Percentiles rank a stretch among this genome's conserved stretches.
These are phyloP conservation scores for Alnus rubra DNA, from an alignment of 306 rosid genomes.

Conservation along the genomic window DNA sequence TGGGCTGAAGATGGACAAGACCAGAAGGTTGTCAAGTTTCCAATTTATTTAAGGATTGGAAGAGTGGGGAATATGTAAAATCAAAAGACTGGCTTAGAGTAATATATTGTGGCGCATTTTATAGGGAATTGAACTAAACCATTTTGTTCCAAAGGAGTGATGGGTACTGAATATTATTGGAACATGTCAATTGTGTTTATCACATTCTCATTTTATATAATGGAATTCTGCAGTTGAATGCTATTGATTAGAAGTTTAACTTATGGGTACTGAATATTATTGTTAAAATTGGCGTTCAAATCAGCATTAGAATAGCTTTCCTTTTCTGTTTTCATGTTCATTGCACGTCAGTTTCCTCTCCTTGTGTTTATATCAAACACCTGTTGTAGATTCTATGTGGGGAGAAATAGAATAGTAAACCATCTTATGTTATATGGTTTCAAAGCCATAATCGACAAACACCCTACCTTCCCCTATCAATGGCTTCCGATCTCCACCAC, in stretches of 20 bases:
- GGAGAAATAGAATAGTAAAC: too few relatives aligned
- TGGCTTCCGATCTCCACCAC: too few relatives aligned
- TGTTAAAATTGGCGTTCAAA: too few relatives aligned
- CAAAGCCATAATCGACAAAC: too few relatives aligned
- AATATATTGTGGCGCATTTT: background rate
- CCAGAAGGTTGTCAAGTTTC: conserved; percentile 49
- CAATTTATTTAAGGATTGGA: conserved; percentile 69
- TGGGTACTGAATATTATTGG: background rate
- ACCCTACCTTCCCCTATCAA: too few relatives aligned
- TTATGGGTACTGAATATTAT: too few relatives aligned
- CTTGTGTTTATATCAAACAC: too few relatives aligned
- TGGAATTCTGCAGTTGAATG: background rate
- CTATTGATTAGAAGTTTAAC: background rate
- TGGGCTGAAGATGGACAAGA: conserved; percentile 55
- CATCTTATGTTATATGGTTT: too few relatives aligned
- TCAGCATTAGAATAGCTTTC: too few relatives aligned
- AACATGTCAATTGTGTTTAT: background rate
- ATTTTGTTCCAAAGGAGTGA: background rate
- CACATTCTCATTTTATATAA: background rate
- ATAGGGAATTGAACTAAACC: background rate
- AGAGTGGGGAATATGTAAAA: conserved; percentile 33
- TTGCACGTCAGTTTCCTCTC: too few relatives aligned
- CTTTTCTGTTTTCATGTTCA: too few relatives aligned
- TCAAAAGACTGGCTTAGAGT: background rate
- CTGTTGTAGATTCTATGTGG: too few relatives aligned